These are phyloP conservation scores for Boletellus sp. DNA, from an alignment of 768 basidiomycete genomes.

Conservation along the genomic window DNA sequence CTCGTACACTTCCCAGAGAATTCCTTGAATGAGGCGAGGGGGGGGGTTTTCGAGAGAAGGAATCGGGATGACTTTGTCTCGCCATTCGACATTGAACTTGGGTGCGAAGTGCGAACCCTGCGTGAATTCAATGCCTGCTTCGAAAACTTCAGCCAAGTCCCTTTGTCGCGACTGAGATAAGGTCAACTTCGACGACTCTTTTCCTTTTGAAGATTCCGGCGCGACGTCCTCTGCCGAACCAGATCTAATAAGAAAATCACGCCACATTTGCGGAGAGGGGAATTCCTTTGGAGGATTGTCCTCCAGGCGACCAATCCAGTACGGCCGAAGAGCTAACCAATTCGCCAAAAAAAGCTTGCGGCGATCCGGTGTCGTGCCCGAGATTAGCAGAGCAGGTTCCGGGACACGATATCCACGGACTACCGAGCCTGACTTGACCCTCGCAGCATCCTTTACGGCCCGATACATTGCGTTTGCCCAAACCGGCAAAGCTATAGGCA, in stretches of 20 bases:
- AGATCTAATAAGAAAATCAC: conserved; percentile 6
- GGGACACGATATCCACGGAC: conserved; percentile 7
- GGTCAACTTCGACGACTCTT: too few relatives aligned
- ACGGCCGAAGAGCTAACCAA: not conserved
- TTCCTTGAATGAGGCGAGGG: not conserved
- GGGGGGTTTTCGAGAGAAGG: not conserved
- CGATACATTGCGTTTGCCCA: not conserved
- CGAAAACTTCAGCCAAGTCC: not conserved
- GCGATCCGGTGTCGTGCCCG: not conserved
- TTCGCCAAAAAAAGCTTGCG: conserved; percentile 3
- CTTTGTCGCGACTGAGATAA: too few relatives aligned
- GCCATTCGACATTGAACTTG: not conserved
- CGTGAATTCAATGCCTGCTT: not conserved
- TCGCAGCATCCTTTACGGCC: not conserved
- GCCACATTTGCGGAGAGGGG: conserved; percentile 10
- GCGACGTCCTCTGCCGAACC: not conserved
- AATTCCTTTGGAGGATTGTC: not conserved
- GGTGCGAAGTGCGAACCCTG: not conserved
- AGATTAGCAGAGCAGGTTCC: conserved; percentile 1
- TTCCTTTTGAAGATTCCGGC: too few relatives aligned
- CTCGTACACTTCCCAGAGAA: conserved; percentile 21
- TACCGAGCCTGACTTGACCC: not conserved
- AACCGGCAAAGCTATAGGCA: not conserved
- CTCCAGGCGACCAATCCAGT: conserved; percentile 7
- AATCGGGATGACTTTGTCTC: too few relatives aligned